Conservation (phyloP, 2,329 filamentous ascomycete species). For the Scedosporium minutisporum region DNA sequence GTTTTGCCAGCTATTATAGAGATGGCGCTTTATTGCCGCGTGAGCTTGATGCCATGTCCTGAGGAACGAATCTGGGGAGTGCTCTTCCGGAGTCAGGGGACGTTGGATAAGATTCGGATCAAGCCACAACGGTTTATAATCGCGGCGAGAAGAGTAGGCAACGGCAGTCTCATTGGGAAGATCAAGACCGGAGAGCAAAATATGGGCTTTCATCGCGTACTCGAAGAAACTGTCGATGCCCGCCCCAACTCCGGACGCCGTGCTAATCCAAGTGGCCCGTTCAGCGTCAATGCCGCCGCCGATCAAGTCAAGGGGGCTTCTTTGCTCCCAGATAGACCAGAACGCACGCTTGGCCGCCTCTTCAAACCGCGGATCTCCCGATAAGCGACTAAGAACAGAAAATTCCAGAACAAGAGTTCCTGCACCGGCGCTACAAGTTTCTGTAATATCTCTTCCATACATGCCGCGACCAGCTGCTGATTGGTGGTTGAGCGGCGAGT, state of each 20-base stretch:
- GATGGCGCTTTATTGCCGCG: conserved; percentile 75
- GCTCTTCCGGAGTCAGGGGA: conserved; percentile 53
- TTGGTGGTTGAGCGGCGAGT: conserved; percentile 63
- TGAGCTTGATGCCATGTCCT: conserved; percentile 79
- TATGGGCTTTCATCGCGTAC: conserved; percentile 90
- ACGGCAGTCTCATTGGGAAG: conserved; percentile 36
- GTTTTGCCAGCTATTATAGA: conserved; percentile 55
- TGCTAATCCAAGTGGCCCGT: conserved; percentile 76
- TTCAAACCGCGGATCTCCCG: conserved; percentile 81
- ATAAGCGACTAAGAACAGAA: conserved; percentile 78
- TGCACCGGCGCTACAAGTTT: conserved; percentile 95
- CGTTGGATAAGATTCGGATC: conserved; percentile 54
- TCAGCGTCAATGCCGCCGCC: conserved; percentile 90
- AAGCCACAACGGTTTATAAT: conserved; percentile 30
- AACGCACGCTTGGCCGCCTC: conserved; percentile 84
- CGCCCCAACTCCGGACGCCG: conserved; percentile 88
- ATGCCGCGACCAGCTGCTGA: not conserved
- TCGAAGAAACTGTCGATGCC: conserved; percentile 98
- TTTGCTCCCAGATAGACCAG: conserved; percentile 89
- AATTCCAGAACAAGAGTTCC: conserved; percentile 92
- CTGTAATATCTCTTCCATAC: conserved; percentile 61
- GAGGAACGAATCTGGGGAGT: conserved; percentile 70
- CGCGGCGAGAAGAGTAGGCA: conserved; percentile 24
- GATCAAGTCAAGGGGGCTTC: conserved; percentile 78
- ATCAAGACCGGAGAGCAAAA: conserved; percentile 71